Conservation (phyloP, 179 eudicot species). For the Patellifolia procumbens region DNA sequence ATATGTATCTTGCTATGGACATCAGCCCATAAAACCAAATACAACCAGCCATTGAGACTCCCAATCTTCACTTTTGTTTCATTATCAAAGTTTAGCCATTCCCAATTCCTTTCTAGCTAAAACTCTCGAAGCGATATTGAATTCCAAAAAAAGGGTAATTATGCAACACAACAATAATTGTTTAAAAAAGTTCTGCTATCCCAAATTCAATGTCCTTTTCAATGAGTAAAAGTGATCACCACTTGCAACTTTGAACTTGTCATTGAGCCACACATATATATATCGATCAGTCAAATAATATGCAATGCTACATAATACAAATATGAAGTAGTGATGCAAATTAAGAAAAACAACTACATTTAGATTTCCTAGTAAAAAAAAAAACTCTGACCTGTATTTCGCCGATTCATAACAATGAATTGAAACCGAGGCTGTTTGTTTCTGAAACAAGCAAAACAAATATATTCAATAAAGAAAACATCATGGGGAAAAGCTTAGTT, state of each 20-base stretch:
- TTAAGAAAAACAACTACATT: not conserved
- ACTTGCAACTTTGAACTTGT: not conserved
- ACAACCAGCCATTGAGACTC: too few species aligned
- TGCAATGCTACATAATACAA: too few species aligned
- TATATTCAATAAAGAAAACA: not conserved
- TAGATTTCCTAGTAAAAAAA: not conserved
- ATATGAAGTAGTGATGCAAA: not conserved
- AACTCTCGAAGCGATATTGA: too few species aligned
- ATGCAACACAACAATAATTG: too few species aligned
- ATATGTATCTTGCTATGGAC: too few species aligned
- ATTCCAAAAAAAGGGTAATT: too few species aligned
- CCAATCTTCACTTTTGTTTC: too few species aligned
- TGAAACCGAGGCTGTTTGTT: slow-evolving; percentile 91
- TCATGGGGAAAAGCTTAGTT: too few species aligned
- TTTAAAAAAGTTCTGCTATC: too few species aligned
- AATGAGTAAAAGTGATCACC: not conserved
- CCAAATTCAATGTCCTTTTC: not conserved
- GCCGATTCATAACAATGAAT: slow-evolving; percentile 92
- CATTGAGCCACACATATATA: not conserved
- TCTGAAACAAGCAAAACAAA: slow-evolving; percentile 37
- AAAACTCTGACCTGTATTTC: slow-evolving; percentile 63
- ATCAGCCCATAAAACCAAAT: too few species aligned
- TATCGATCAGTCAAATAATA: not conserved
- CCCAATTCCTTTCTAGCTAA: too few species aligned
- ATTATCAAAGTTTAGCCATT: too few species aligned